Percentiles rank a stretch among this genome's conserved stretches.
phyloP scores from a whole-genome alignment of 2,329 filamentous ascomycete species.

The Cordyceps militaris region DNA sequence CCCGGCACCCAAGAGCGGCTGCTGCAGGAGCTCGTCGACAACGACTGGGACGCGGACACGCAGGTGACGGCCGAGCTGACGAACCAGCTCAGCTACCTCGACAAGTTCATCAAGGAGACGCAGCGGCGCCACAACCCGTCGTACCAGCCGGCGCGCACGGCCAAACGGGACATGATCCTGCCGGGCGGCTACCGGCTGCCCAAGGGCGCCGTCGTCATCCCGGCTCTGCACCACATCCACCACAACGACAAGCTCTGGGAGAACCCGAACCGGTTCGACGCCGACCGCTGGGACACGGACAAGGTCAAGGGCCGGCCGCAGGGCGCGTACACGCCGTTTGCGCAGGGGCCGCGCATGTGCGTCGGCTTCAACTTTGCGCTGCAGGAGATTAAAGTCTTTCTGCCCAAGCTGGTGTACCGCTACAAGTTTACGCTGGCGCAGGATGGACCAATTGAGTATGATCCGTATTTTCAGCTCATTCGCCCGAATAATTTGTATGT shows the following conservation, averaged over 20 bases:
- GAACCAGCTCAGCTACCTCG: slow-evolving; percentile 42
- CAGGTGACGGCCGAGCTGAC: slow-evolving; percentile 41
- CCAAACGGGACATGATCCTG: slow-evolving; percentile 47
- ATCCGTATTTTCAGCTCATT: slow-evolving; percentile 53
- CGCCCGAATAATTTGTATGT: slow-evolving; percentile 49
- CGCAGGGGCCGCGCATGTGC: slow-evolving; percentile 48
- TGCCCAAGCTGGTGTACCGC: slow-evolving; percentile 51
- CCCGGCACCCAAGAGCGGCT: slow-evolving; percentile 49
- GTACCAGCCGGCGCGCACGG: slow-evolving; percentile 53
- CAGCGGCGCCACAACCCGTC: slow-evolving; percentile 54
- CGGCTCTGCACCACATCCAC: slow-evolving; percentile 43
- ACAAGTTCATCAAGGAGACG: slow-evolving; percentile 54
- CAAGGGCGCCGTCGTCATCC: slow-evolving; percentile 44
- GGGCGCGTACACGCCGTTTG: slow-evolving; percentile 52
- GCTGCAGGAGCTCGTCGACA: slow-evolving; percentile 50
- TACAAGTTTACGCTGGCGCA: slow-evolving; percentile 49
- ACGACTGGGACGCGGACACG: slow-evolving; percentile 36
- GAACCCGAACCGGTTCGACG: slow-evolving; percentile 50
- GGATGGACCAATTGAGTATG: slow-evolving; percentile 47
- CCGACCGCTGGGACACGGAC: slow-evolving; percentile 52
- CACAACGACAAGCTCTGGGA: slow-evolving; percentile 50
- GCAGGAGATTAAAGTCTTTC: slow-evolving; percentile 51
- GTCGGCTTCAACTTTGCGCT: slow-evolving; percentile 60
- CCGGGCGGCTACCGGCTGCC: slow-evolving; percentile 53
- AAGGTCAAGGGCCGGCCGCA: slow-evolving; percentile 44